Base-by-base conservation (phyloP, 768 basidiomycete species). In the Lactarius indigo region DNA sequence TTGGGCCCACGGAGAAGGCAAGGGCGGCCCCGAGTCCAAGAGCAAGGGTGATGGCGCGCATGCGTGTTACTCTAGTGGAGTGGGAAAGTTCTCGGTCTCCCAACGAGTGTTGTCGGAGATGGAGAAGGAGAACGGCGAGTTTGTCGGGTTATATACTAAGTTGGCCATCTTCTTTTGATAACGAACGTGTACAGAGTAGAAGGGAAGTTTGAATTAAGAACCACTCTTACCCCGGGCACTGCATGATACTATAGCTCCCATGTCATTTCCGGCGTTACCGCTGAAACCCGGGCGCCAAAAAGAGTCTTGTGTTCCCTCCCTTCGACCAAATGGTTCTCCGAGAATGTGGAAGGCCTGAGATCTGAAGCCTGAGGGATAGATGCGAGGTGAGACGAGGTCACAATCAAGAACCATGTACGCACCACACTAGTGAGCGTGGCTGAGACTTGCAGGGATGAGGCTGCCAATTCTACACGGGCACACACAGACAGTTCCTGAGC, bases 171-270 rank as follows among this genome's bases (percentile, higher is more conserved):
- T 8, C 18, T 12, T 56, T 33, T 9, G 10, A 28, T 3, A 3
- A 56, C 91, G 1, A 96, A 96, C 71, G 94, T 93, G 23, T 95
- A 95, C 10, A 12, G 9, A 12, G n/a, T 44, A 10, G 42, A 20
- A 44, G 6, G 42, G 42, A 44, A 44, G 42, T 20, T 68, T 23
- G 47, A 50, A 50, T 50, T 23, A 10, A 50, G 12, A 50, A 50
- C 12, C 47, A 13, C 23, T 23, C 47, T 50, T 13, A 50, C 23
- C 20, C 23, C 12, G 23, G 47, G 47, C 23, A n/a, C n/a, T 5
- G 13, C 44, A 10, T 47, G n/a, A n/a, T n/a, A n/a, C n/a, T 20
- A 2, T 50, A n/a, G 17, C 17, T 41, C 6, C 39, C 39, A 41
- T 41, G 39, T 18, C 39, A 41, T 17, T 18, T 41, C 17, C 39